Conservation (phyloP, 176 grass and related monocot species). For the Hordeum marinum region DNA sequence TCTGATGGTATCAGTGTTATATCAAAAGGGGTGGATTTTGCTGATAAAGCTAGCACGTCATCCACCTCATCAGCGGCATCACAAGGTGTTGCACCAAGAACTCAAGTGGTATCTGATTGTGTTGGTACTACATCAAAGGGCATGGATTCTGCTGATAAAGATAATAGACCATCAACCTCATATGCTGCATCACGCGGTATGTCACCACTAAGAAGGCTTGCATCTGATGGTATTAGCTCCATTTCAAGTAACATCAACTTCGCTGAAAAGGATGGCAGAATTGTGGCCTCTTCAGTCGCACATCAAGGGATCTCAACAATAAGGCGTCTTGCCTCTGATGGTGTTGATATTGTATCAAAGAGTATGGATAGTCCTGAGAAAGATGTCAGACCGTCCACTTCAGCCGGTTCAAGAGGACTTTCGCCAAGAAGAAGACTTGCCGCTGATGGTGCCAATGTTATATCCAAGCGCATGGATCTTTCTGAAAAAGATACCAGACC, state of each 20-base stretch:
- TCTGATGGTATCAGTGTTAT: slow-evolving; percentile 32
- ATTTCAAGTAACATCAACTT: slow-evolving; percentile 34
- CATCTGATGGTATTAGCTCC: slow-evolving; percentile 31
- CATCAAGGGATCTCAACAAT: slow-evolving; percentile 25
- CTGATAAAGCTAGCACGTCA: slow-evolving; percentile 18
- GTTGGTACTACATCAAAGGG: slow-evolving; percentile 26
- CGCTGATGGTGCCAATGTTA: slow-evolving; percentile 33
- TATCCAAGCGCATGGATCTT: slow-evolving; percentile 27
- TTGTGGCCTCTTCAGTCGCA: slow-evolving; percentile 18
- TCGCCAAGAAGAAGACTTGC: slow-evolving; percentile 35
- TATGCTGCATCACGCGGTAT: slow-evolving; percentile 28
- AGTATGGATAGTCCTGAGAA: slow-evolving; percentile 24
- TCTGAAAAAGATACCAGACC: slow-evolving; percentile 20
- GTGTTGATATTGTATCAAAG: slow-evolving; percentile 26
- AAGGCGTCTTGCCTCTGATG: slow-evolving; percentile 31
- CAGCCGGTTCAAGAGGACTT: slow-evolving; percentile 6
- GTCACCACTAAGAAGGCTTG: slow-evolving; percentile 38
- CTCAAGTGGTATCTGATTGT: slow-evolving; percentile 18
- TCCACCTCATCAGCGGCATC: slow-evolving; percentile 27
- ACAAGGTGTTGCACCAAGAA: slow-evolving; percentile 22
- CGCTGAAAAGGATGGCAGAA: slow-evolving; percentile 31
- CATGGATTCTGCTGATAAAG: slow-evolving; percentile 28
- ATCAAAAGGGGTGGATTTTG: slow-evolving; percentile 33
- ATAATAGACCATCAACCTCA: slow-evolving; percentile 40
- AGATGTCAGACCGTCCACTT: slow-evolving; percentile 24